These are phyloP conservation scores for Clonostachys rhizophaga DNA, from an alignment of 2,329 filamentous ascomycete genomes.

Conservation along the genomic window DNA sequence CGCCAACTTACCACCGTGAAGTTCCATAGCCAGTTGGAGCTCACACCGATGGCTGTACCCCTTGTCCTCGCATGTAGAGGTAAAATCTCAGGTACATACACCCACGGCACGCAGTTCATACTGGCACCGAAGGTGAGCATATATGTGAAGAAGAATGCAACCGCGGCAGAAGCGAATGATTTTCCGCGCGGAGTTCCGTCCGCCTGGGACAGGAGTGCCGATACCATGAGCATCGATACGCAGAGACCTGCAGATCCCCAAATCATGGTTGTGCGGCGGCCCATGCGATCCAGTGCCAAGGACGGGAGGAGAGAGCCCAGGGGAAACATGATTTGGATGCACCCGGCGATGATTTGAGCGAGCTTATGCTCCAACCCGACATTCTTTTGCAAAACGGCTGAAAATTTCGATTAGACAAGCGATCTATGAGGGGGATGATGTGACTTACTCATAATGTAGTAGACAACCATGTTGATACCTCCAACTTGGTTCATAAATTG, in stretches of 20 bases:
- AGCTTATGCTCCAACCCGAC: conserved; percentile 34
- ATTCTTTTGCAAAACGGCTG: conserved; percentile 35
- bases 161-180: conserved; percentile 26
- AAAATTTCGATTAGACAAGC: neutral
- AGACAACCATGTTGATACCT: too few relatives aligned
- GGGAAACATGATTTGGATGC: conserved; percentile 41
- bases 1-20: conserved; percentile 17
- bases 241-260: conserved; percentile 25
- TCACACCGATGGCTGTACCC: conserved; percentile 22
- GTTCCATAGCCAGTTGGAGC: conserved; percentile 24
- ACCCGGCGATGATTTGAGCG: conserved; percentile 45
- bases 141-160: conserved; percentile 33
- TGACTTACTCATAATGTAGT: too few relatives aligned
- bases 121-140: conserved; percentile 22
- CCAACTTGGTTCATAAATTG: conserved; percentile 12
- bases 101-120: conserved; percentile 20
- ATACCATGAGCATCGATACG: conserved; percentile 30
- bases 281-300: conserved; percentile 39
- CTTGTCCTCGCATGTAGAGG: conserved; percentile 19
- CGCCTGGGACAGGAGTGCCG: conserved; percentile 3
- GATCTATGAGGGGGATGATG: neutral
- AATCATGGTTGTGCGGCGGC: conserved; percentile 20
- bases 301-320: conserved; percentile 34
- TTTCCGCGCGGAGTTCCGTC: conserved; percentile 12
- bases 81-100: conserved; percentile 3